Conservation (phyloP, 179 eudicot genomes). For the Carnegiea gigantea region DNA sequence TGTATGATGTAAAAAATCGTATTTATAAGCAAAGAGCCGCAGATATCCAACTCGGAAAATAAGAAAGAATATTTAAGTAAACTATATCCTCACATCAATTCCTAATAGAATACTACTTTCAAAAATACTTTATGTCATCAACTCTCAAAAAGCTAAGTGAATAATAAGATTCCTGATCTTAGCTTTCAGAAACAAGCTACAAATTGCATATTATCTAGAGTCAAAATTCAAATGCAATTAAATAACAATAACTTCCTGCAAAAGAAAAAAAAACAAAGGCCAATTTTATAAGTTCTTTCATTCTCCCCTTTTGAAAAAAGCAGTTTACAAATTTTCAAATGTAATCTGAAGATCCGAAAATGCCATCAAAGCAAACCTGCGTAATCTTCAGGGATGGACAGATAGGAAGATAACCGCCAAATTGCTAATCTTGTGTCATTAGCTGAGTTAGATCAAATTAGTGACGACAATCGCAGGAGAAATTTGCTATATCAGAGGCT, state of each 20-base stretch:
- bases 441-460: neutral
- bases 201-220: too few species aligned
- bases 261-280: neutral
- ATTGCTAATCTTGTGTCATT: too few species aligned
- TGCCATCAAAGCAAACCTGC: neutral
- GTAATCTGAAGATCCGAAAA: neutral
- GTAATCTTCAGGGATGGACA: neutral
- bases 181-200: neutral
- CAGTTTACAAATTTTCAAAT: neutral
- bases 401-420: neutral
- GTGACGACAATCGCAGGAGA: neutral
- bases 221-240: neutral
- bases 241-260: neutral
- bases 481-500: too few species aligned
- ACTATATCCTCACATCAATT: neutral
- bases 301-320: neutral
- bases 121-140: neutral
- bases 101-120: neutral
- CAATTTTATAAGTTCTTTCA: neutral
- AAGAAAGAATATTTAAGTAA: neutral
- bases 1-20: neutral
- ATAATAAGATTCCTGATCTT: neutral
- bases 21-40: neutral
- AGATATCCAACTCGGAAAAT: neutral
- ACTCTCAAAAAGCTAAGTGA: neutral